Evolutionary conservation across 768 basidiomycete genomes (phyloP).

Genomic region (Kwoniella mangroviensis): DNA sequence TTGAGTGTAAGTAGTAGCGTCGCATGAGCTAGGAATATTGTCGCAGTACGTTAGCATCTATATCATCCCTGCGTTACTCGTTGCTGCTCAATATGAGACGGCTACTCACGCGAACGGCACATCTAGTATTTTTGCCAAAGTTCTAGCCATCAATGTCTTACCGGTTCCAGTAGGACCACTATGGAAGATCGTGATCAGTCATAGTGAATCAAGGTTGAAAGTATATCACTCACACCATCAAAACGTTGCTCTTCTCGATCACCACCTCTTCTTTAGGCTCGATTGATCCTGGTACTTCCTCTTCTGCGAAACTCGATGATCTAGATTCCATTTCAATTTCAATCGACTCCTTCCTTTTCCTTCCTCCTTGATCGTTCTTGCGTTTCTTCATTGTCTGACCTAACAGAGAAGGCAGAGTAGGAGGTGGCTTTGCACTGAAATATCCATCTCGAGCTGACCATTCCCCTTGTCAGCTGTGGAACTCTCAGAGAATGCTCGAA

Average conservation of each 20-base stretch:
- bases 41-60: too few species aligned
- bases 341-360: constrained; percentile 8
- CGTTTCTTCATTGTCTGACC: constrained; percentile 28
- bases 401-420: constrained; percentile 23
- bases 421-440: constrained; percentile 36
- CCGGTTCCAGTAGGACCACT: constrained; percentile 63
- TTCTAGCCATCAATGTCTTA: constrained; percentile 87
- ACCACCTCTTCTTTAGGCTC: constrained; percentile 42
- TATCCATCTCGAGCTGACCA: constrained; percentile 43
- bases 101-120: constrained; percentile 77
- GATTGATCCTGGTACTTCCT: constrained; percentile 12
- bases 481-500: not conserved
- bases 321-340: constrained; percentile 20
- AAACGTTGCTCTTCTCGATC: constrained; percentile 92
- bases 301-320: constrained; percentile 10
- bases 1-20: constrained; percentile 93
- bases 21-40: constrained; percentile 56
- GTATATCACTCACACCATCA: constrained; percentile 73
- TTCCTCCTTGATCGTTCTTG: constrained; percentile 7
- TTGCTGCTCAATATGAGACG: too few species aligned
- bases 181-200: too few species aligned
- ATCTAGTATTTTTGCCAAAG: constrained; percentile 85
- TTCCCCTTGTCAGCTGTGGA: not conserved
- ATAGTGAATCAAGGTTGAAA: too few species aligned
- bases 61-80: too few species aligned